Percentiles rank a stretch among this genome's conserved stretches.
Conservation (phyloP, 768 basidiomycete species). For the Coprinellus micaceus region DNA sequence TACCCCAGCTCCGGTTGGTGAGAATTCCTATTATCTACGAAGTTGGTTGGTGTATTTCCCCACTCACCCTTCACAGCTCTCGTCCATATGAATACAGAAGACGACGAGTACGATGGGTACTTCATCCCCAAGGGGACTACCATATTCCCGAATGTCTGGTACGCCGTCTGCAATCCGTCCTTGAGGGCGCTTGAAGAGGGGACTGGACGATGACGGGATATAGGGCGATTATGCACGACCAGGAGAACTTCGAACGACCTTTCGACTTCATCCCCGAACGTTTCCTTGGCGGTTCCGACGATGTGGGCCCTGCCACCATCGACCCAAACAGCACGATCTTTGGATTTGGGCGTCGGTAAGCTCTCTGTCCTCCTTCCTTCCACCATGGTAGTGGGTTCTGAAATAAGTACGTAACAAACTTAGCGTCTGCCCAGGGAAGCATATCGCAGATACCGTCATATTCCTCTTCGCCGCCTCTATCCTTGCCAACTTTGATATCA, state of each 20-base stretch:
- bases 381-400: no score
- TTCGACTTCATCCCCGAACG: slow-evolving; percentile 2
- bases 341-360: neutral
- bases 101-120: no score
- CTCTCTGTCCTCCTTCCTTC: no score
- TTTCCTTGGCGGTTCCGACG: slow-evolving; percentile 5
- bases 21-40: neutral
- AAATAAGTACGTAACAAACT: no score
- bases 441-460: slow-evolving; percentile 39
- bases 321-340: neutral
- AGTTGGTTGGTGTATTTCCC: neutral
- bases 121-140: slow-evolving; percentile 10
- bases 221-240: neutral
- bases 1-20: slow-evolving; percentile 14
- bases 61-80: slow-evolving; percentile 16
- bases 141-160: neutral
- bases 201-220: neutral
- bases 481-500: slow-evolving; percentile 12
- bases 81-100: slow-evolving; percentile 26
- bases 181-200: neutral
- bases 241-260: slow-evolving; percentile 2
- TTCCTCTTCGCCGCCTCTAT: slow-evolving; percentile 22
- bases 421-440: slow-evolving; percentile 37
- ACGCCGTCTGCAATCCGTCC: neutral
- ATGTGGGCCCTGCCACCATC: neutral